These are phyloP conservation scores for Russula abietina DNA, from an alignment of 768 basidiomycete species.

Conservation along the genomic window DNA sequence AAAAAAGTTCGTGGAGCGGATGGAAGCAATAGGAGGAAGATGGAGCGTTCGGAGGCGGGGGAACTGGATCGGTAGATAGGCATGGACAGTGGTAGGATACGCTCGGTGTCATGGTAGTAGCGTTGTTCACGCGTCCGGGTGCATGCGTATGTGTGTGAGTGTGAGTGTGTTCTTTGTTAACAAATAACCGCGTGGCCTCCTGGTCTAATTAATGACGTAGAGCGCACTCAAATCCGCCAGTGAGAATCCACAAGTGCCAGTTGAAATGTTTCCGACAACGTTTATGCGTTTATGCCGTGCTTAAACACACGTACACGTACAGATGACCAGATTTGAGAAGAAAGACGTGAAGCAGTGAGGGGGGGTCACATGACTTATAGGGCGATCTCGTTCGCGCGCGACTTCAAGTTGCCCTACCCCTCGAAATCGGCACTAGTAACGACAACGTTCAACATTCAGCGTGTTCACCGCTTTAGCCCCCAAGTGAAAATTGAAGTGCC, in stretches of 20 bases:
- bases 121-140: background rate
- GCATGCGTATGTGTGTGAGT: background rate
- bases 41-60: slow-evolving; percentile 67
- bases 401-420: too few relatives aligned
- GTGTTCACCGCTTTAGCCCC: too few relatives aligned
- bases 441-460: too few relatives aligned
- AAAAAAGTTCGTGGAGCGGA: slow-evolving; percentile 79
- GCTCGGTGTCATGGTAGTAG: slow-evolving; percentile 36
- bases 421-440: too few relatives aligned
- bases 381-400: too few relatives aligned
- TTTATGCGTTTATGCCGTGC: too few relatives aligned
- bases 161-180: background rate
- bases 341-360: too few relatives aligned
- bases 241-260: background rate
- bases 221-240: background rate
- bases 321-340: background rate
- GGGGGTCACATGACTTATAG: slow-evolving; percentile 1
- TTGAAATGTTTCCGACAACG: background rate
- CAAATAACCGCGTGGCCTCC: background rate
- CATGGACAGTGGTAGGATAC: slow-evolving; percentile 72
- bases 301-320: background rate
- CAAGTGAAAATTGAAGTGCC: too few relatives aligned
- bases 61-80: slow-evolving; percentile 48
- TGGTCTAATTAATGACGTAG: background rate
- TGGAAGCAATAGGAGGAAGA: slow-evolving; percentile 82